Conservation (phyloP, 345 rosid genomes). For the Hibiscus tridactylites region DNA sequence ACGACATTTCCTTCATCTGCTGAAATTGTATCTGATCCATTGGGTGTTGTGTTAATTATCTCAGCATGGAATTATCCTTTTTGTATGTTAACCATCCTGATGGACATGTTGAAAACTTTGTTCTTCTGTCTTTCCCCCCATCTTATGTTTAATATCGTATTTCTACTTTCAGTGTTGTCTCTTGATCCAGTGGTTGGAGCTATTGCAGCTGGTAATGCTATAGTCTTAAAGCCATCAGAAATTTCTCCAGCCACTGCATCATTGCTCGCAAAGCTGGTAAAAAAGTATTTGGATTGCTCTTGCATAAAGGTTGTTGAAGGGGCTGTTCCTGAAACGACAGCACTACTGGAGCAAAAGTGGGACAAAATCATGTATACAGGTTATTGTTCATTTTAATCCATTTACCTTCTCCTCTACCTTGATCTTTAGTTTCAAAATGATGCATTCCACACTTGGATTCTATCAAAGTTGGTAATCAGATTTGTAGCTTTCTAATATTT, state of each 20-base stretch:
- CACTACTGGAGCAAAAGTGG: constrained; percentile 89
- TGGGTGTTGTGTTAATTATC: constrained; percentile 82
- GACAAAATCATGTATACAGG: constrained; percentile 97
- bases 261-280: constrained; percentile 52
- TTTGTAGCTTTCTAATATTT: not conserved
- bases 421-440: not conserved
- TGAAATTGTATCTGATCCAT: constrained; percentile 80
- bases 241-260: constrained; percentile 69
- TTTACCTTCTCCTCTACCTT: not conserved
- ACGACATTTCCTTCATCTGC: constrained; percentile 87
- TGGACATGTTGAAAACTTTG: not conserved
- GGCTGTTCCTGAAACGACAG: constrained; percentile 62
- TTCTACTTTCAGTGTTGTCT: constrained; percentile 50
- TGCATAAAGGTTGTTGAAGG: constrained; percentile 84
- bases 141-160: not conserved
- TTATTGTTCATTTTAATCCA: constrained; percentile 15
- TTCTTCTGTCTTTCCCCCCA: not conserved
- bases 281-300: constrained; percentile 60
- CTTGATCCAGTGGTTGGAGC: constrained; percentile 95
- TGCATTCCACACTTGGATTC: not conserved
- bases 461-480: not conserved
- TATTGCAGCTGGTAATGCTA: constrained; percentile 86
- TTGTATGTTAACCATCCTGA: constrained; percentile 35
- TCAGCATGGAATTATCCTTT: constrained; percentile 97
- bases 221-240: constrained; percentile 93